These are phyloP conservation scores for Septoria linicola DNA, from an alignment of 2,329 filamentous ascomycete genomes.

Conservation along the genomic window DNA sequence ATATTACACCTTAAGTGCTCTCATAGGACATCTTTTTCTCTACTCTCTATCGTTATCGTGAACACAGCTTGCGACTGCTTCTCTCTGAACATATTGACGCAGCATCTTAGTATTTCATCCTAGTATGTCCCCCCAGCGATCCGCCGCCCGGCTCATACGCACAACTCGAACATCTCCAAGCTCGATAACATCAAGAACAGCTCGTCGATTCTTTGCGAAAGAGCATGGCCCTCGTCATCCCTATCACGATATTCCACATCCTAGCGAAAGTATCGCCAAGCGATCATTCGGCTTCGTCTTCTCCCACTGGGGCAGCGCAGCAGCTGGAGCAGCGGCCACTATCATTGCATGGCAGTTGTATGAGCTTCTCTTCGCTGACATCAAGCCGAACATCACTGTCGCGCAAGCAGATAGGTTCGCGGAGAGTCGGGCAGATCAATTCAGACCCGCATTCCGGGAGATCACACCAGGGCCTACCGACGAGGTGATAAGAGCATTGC, in stretches of 20 bases:
- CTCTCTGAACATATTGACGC: too few species aligned
- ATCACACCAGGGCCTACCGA: slow-evolving; percentile 62
- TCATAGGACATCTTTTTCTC: too few species aligned
- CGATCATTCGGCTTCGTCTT: background rate
- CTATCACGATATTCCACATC: background rate
- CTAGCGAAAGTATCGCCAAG: background rate
- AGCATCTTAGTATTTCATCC: too few species aligned
- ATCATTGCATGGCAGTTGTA: background rate
- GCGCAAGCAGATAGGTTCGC: background rate
- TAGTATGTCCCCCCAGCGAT: too few species aligned
- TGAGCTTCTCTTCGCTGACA: background rate
- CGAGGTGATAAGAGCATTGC: slow-evolving; percentile 64
- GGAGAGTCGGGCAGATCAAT: slow-evolving; percentile 52
- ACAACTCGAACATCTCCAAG: too few species aligned
- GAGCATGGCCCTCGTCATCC: background rate
- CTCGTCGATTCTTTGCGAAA: background rate
- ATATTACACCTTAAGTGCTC: too few species aligned
- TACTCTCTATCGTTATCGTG: too few species aligned
- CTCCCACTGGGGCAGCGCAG: background rate
- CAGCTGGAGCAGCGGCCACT: background rate
- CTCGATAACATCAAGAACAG: background rate
- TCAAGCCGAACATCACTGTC: background rate
- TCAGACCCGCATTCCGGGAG: slow-evolving; percentile 46
- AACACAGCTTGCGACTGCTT: too few species aligned
- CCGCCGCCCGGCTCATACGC: too few species aligned